phyloP scores from a whole-genome alignment of 2,329 filamentous ascomycete genomes.

The Alternaria ventricosa region DNA sequence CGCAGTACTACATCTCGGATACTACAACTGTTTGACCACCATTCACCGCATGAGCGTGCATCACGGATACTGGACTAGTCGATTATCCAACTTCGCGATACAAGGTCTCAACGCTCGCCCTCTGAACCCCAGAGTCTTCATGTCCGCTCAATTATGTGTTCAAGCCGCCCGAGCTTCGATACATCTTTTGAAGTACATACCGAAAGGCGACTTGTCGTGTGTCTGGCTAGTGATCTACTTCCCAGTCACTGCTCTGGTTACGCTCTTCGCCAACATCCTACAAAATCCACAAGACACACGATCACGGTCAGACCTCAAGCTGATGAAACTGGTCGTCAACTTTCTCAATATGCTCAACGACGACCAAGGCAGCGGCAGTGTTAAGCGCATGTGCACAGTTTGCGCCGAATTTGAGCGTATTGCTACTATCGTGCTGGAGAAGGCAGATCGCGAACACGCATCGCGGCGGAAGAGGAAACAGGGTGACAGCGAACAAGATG shows the following conservation, averaged over 20 bases:
- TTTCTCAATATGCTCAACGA: conserved; percentile 89
- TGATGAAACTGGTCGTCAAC: conserved; percentile 92
- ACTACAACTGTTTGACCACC: conserved; percentile 97
- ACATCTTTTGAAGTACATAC: conserved; percentile 92
- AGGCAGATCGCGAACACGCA: conserved; percentile 82
- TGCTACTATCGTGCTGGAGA: conserved; percentile 87
- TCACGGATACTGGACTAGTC: conserved; percentile 96
- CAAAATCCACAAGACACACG: conserved; percentile 92
- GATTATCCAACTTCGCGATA: conserved; percentile 92
- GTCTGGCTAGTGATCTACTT: conserved; percentile 98
- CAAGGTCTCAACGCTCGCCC: conserved; percentile 90
- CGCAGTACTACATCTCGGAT: conserved; percentile 92
- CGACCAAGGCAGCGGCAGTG: conserved; percentile 87
- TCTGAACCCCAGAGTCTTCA: conserved; percentile 91
- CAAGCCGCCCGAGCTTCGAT: conserved; percentile 92
- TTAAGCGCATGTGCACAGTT: conserved; percentile 90
- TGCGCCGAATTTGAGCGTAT: conserved; percentile 98
- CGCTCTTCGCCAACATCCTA: conserved; percentile 92
- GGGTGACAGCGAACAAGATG: conserved; percentile 58
- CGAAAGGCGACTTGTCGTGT: conserved; percentile 91
- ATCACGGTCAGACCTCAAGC: conserved; percentile 83
- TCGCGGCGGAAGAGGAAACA: conserved; percentile 85
- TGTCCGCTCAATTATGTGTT: conserved; percentile 89
- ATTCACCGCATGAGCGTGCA: conserved; percentile 99
- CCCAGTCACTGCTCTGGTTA: conserved; percentile 92